Evolutionary conservation across 179 eudicot genomes (phyloP).

Genomic region (Amaranthus tricolor): DNA sequence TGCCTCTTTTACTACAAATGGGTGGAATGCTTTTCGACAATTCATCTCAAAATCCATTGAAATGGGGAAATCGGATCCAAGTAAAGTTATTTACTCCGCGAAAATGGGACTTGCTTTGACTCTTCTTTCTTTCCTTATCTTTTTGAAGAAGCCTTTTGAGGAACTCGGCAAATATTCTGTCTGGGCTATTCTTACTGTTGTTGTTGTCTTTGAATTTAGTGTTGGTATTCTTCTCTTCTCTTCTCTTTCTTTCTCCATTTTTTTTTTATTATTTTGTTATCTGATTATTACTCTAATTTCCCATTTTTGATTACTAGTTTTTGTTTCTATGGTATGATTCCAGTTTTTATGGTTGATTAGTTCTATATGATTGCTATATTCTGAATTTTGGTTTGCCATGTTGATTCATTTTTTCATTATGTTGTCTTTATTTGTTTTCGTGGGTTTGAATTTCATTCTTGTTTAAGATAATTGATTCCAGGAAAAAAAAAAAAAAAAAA

Average conservation of each 20-base stretch:
- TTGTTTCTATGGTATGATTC: no score
- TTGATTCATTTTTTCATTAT: no score
- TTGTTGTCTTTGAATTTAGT: constrained; percentile 54
- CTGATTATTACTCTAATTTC: neutral
- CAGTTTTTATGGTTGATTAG: no score
- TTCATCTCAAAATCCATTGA: constrained; percentile 20
- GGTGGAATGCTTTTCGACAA: constrained; percentile 16
- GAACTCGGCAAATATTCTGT: constrained; percentile 41
- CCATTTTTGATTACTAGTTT: neutral
- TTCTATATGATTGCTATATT: no score
- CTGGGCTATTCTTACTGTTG: constrained; percentile 64
- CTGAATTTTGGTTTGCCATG: no score
- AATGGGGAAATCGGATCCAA: constrained; percentile 52
- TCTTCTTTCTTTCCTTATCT: constrained; percentile 37
- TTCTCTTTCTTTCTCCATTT: no score
- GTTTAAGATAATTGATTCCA: no score
- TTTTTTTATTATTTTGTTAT: neutral
- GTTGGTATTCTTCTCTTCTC: constrained; percentile 31
- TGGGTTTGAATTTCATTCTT: no score
- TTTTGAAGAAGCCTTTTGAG: constrained; percentile 42
- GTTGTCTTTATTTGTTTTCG: no score
- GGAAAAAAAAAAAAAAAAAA: no score
- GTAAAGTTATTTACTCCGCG: constrained; percentile 46
- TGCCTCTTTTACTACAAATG: neutral
- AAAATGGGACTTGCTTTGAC: constrained; percentile 50